A percentile compares a stretch with the other conserved stretches of the same genome.
Conservation (phyloP, 306 rosid genomes). For the Oxytropis ochrocephala region DNA sequence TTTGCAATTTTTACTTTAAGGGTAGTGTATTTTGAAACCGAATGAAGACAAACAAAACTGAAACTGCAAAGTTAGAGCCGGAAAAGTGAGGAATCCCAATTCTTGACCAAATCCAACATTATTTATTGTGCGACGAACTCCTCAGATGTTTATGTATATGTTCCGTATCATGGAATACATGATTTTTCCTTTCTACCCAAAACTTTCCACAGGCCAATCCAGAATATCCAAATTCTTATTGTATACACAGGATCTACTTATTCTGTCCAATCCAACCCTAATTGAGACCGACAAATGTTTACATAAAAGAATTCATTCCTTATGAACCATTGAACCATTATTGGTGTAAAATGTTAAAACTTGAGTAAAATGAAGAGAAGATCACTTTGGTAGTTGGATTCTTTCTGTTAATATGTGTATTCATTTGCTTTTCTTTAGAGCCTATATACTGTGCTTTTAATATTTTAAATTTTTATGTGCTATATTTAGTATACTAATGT, state of each 20-base stretch:
- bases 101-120: background rate
- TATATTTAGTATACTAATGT: background rate
- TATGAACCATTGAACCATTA: background rate
- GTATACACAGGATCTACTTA: background rate
- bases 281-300: background rate
- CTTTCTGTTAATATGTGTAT: background rate
- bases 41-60: background rate
- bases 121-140: background rate
- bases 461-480: background rate
- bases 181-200: background rate
- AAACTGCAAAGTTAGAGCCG: background rate
- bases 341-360: constrained; percentile 3
- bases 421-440: background rate
- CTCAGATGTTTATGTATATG: background rate
- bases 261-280: background rate
- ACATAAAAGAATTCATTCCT: background rate
- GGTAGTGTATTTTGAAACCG: background rate
- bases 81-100: background rate
- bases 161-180: background rate
- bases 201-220: background rate
- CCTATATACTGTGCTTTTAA: background rate
- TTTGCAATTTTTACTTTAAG: background rate
- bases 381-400: constrained; percentile 3
- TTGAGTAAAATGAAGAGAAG: background rate
- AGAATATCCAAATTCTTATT: background rate